Percentiles rank a stretch among this genome's conserved stretches.
phyloP scores from a whole-genome alignment of 768 basidiomycete species.

The Amylocystis lapponica region DNA sequence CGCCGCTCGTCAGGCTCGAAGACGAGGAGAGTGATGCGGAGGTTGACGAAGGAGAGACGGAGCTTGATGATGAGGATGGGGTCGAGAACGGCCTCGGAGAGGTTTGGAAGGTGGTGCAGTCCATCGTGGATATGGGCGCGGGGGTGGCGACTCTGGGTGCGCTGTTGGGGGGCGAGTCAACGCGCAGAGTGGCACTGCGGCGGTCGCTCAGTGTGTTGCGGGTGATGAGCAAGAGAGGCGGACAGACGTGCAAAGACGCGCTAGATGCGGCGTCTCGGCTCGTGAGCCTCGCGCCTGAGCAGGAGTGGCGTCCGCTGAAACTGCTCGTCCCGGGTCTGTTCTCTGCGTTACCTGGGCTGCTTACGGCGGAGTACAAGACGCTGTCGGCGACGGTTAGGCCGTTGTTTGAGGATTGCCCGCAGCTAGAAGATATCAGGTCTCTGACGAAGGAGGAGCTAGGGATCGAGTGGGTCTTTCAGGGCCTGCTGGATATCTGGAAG shows the following conservation, averaged over 20 bases:
- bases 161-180: constrained; percentile 32
- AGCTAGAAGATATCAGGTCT: constrained; percentile 47
- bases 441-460: constrained; percentile 54
- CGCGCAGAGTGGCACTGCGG: constrained; percentile 36
- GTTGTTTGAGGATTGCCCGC: constrained; percentile 49
- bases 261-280: constrained; percentile 40
- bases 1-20: constrained; percentile 31
- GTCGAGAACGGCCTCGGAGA: constrained; percentile 9
- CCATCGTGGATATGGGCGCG: constrained; percentile 52
- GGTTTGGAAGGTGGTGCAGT: constrained; percentile 43
- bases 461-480: constrained; percentile 45
- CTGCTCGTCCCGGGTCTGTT: constrained; percentile 51
- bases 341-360: constrained; percentile 48
- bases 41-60: constrained; percentile 21
- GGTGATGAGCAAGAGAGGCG: constrained; percentile 51
- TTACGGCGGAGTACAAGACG: constrained; percentile 45
- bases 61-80: constrained; percentile 6
- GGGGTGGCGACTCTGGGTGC: constrained; percentile 54
- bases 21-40: constrained; percentile 22
- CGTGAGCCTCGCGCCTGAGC: constrained; percentile 1
- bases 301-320: constrained; percentile 41
- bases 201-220: constrained; percentile 46
- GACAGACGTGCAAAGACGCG: constrained; percentile 46
- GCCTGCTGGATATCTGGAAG: constrained; percentile 51
- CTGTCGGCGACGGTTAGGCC: constrained; percentile 44